A percentile compares a stretch with the other conserved stretches of the same genome.
These are phyloP conservation scores for Haplographium delicatum DNA, from an alignment of 495 filamentous ascomycete genomes.

Conservation along the genomic window DNA sequence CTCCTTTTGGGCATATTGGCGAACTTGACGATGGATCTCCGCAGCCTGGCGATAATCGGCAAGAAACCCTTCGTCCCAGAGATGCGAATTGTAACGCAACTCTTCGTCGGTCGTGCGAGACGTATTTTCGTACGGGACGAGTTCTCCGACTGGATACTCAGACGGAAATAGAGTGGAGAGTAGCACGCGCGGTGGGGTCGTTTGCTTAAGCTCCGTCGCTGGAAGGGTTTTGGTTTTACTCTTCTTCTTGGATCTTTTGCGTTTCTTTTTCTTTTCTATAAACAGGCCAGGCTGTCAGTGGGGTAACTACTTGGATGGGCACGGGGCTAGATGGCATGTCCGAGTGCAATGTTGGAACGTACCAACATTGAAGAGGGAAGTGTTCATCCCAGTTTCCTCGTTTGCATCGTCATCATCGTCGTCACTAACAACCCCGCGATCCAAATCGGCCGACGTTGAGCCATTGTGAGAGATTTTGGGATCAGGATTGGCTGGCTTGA, in stretches of 20 bases:
- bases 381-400: slow-evolving; percentile 6
- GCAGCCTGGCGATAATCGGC: slow-evolving; percentile 80
- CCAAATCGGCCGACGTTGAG: slow-evolving; percentile 19
- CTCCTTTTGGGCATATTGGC: slow-evolving; percentile 70
- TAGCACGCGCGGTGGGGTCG: slow-evolving; percentile 67
- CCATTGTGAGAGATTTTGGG: slow-evolving; percentile 4
- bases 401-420: slow-evolving; percentile 20
- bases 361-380: slow-evolving; percentile 5
- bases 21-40: slow-evolving; percentile 51
- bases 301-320: not conserved
- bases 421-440: slow-evolving; percentile 21
- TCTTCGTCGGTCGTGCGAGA: slow-evolving; percentile 82
- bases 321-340: not conserved
- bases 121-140: slow-evolving; percentile 72
- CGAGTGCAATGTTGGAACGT: not conserved
- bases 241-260: slow-evolving; percentile 80
- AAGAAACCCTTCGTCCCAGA: slow-evolving; percentile 70
- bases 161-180: slow-evolving; percentile 71
- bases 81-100: slow-evolving; percentile 73
- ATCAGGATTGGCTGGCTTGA: slow-evolving; percentile 11
- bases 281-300: not conserved
- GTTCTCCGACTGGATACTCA: slow-evolving; percentile 73
- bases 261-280: slow-evolving; percentile 41
- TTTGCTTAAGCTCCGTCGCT: slow-evolving; percentile 67
- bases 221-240: slow-evolving; percentile 56